Evolutionary conservation across 139 green algal species (phyloP).

Genomic region (Haematococcus lacustris): DNA sequence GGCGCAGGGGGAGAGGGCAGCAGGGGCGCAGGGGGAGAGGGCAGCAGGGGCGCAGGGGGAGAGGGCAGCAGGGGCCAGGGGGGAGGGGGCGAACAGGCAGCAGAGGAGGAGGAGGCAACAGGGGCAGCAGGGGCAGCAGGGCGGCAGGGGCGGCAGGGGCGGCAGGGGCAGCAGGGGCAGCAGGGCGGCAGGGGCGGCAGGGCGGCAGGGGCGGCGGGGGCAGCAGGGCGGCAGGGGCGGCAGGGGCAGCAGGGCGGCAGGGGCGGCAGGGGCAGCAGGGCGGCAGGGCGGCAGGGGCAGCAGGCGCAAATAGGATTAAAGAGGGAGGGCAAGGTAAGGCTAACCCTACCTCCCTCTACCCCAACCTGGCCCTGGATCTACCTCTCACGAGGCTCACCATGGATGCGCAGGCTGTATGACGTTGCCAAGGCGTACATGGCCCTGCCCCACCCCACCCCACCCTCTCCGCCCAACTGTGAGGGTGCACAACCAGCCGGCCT

Average conservation of each 20-base stretch:
- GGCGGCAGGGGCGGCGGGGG: too few relatives aligned
- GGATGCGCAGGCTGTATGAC: slow-evolving; percentile 4
- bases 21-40: background rate
- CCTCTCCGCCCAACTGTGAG: background rate
- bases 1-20: background rate
- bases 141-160: too few relatives aligned
- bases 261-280: background rate
- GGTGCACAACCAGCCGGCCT: background rate
- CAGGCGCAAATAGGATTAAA: background rate
- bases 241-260: background rate
- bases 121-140: too few relatives aligned
- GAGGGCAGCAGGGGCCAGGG: background rate
- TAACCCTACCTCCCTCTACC: background rate
- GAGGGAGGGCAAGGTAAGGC: background rate
- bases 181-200: too few relatives aligned
- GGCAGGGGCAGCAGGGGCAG: too few relatives aligned
- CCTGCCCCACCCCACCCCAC: too few relatives aligned
- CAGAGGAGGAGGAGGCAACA: background rate
- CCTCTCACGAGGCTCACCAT: background rate
- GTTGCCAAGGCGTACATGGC: slow-evolving; percentile 8
- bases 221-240: too few relatives aligned
- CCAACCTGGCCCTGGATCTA: background rate
- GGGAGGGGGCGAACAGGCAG: background rate
- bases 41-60: background rate
- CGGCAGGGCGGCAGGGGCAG: too few relatives aligned